Conservation (phyloP, 257 asterid species). For the Nicotiana benthamiana region DNA sequence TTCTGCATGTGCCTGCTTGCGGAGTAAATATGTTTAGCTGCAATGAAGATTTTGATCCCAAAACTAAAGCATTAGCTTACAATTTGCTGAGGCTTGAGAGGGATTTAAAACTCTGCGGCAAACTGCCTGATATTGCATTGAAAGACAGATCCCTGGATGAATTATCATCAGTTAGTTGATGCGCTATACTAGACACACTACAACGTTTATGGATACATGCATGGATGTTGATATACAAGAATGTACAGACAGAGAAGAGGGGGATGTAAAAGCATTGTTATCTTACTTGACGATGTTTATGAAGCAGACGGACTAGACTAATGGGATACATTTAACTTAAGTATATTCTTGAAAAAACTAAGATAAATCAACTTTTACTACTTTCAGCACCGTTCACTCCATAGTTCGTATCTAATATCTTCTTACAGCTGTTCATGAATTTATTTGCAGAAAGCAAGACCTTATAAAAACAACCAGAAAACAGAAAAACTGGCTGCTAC, state of each 20-base stretch:
- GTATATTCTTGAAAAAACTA: neutral
- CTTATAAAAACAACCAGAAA: neutral
- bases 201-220: neutral
- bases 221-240: neutral
- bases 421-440: neutral
- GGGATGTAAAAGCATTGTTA: neutral
- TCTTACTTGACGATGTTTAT: neutral
- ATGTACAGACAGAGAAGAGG: neutral
- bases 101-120: conserved; percentile 40
- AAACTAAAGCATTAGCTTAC: conserved; percentile 23
- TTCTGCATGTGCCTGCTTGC: conserved; percentile 45
- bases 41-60: conserved; percentile 1
- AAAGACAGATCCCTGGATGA: conserved; percentile 49
- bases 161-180: neutral
- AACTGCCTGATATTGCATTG: conserved; percentile 39
- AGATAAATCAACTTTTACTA: neutral
- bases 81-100: conserved; percentile 34
- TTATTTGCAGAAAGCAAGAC: neutral
- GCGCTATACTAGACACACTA: neutral
- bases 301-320: neutral
- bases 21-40: conserved; percentile 16
- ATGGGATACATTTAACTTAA: neutral
- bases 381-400: neutral
- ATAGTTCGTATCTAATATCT: neutral
- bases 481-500: neutral